Percentiles rank a stretch among this genome's conserved stretches.
phyloP scores from a whole-genome alignment of 148 eudicot genomes.

The Camellia japonica region DNA sequence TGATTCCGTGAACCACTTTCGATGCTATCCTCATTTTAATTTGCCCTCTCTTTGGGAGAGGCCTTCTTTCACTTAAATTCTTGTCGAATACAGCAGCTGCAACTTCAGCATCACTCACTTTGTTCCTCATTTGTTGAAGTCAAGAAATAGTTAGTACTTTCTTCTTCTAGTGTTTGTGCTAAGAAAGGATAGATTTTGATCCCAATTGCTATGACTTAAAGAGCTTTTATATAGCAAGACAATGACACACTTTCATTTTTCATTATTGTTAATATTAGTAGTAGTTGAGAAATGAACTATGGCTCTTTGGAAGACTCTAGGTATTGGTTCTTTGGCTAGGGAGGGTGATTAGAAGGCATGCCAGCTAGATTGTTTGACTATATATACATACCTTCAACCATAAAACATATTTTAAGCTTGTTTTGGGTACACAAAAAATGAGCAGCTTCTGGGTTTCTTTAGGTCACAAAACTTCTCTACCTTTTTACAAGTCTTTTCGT shows the following conservation, averaged over 20 bases:
- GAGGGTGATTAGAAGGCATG: conserved; percentile 5
- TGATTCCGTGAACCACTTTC: background rate
- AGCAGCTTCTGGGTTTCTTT: too few relatives aligned
- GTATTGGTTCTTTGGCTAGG: background rate
- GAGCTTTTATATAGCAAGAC: background rate
- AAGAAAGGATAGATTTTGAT: background rate
- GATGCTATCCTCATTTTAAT: background rate
- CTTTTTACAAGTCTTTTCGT: too few relatives aligned
- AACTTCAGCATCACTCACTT: background rate
- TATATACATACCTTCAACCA: background rate
- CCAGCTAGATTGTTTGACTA: background rate
- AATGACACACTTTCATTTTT: background rate
- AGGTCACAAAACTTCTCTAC: too few relatives aligned
- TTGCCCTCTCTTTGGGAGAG: conserved; percentile 1
- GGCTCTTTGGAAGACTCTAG: background rate
- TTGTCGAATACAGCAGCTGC: background rate
- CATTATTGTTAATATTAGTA: too few relatives aligned
- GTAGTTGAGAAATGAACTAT: background rate
- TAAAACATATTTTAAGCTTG: background rate
- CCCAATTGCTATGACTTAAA: background rate
- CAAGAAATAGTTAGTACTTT: background rate
- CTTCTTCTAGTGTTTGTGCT: background rate
- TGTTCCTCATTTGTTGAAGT: background rate
- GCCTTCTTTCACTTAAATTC: background rate
- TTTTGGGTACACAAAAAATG: too few relatives aligned